phyloP scores from a whole-genome alignment of 257 asterid species.

The Solanum acaule region DNA sequence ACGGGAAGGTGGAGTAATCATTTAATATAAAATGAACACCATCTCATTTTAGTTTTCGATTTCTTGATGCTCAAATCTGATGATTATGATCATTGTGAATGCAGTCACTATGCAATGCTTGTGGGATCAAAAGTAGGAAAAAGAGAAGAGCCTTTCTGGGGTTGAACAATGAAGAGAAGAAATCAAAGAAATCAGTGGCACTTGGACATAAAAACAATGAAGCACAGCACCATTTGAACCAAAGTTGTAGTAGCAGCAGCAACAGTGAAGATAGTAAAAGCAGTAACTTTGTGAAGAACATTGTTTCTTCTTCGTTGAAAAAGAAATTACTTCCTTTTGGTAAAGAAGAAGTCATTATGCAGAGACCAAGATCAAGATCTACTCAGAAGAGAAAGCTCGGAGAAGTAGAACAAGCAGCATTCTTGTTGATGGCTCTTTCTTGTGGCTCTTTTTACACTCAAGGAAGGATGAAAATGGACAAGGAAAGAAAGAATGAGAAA shows the following conservation, averaged over 20 bases:
- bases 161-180: constrained; percentile 58
- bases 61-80: not conserved
- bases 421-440: constrained; percentile 81
- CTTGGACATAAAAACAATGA: not conserved
- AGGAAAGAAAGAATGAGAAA: not conserved
- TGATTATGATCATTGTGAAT: constrained; percentile 3
- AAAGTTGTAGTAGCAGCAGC: constrained; percentile 10
- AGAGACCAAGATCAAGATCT: constrained; percentile 70
- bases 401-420: constrained; percentile 90
- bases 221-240: not conserved
- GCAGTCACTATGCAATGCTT: constrained; percentile 95
- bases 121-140: constrained; percentile 94
- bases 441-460: constrained; percentile 88
- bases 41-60: not conserved
- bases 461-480: not conserved
- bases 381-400: constrained; percentile 59
- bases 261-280: constrained; percentile 43
- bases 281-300: constrained; percentile 18
- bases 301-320: constrained; percentile 33
- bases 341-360: constrained; percentile 59
- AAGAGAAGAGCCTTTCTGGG: constrained; percentile 86
- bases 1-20: not conserved
- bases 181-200: constrained; percentile 37
- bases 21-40: not conserved
- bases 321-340: constrained; percentile 46